Conservation (phyloP, 2,329 filamentous ascomycete genomes). For the Myriosclerotinia scirpicola region DNA sequence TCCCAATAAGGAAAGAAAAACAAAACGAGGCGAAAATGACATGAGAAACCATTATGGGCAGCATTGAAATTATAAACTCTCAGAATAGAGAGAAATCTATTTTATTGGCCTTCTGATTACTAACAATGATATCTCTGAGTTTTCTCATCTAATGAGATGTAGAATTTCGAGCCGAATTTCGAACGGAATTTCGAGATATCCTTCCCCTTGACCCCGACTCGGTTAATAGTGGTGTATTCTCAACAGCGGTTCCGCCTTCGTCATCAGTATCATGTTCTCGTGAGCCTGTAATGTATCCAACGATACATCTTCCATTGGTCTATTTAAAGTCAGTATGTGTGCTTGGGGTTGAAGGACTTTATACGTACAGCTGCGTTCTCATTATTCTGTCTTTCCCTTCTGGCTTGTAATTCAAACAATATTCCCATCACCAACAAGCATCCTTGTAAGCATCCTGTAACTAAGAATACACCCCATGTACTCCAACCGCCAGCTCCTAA, state of each 20-base stretch:
- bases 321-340: constrained; percentile 20
- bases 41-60: neutral
- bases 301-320: constrained; percentile 26
- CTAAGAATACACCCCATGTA: constrained; percentile 87
- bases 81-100: neutral
- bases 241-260: constrained; percentile 27
- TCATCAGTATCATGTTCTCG: constrained; percentile 27
- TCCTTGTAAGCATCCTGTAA: constrained; percentile 85
- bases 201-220: constrained; percentile 18
- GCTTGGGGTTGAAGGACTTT: neutral
- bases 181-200: neutral
- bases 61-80: neutral
- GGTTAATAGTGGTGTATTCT: constrained; percentile 23
- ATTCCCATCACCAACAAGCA: constrained; percentile 77
- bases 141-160: constrained; percentile 9
- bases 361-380: constrained; percentile 27
- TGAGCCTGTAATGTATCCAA: constrained; percentile 25
- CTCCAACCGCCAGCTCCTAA: constrained; percentile 87
- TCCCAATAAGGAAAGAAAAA: neutral
- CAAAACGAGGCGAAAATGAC: neutral
- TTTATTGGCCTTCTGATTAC: neutral
- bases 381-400: constrained; percentile 26
- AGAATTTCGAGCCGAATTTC: constrained; percentile 3
- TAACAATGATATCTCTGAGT: too few species aligned
- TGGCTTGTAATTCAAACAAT: constrained; percentile 61